These are phyloP conservation scores for Orbilia quercus DNA, from an alignment of 2,329 filamentous ascomycete species.

Conservation along the genomic window DNA sequence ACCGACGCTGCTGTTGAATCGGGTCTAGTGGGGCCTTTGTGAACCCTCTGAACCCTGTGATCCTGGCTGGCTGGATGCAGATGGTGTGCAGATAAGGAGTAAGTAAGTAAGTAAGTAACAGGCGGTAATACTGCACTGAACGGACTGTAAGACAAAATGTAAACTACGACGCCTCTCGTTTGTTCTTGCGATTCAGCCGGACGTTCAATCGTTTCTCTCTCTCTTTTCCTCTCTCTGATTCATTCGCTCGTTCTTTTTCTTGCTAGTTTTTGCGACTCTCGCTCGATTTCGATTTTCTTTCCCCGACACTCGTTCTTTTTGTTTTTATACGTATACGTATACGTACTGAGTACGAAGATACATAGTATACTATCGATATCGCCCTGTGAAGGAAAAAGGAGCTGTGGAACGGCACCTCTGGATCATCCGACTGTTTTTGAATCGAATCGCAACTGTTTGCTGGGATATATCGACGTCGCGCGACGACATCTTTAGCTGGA, in stretches of 20 bases:
- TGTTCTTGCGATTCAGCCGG: conserved; percentile 27
- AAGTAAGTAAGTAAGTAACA: too few relatives aligned
- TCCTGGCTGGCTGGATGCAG: conserved; percentile 39
- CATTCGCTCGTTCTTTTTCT: conserved; percentile 49
- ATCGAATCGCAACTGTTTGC: conserved; percentile 17
- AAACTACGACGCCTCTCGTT: conserved; percentile 30
- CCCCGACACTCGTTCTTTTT: conserved; percentile 30
- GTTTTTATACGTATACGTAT: too few relatives aligned
- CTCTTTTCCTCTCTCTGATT: conserved; percentile 24
- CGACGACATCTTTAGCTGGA: conserved; percentile 17
- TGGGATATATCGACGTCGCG: conserved; percentile 21
- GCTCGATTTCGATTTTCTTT: conserved; percentile 18
- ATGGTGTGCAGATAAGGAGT: conserved; percentile 54
- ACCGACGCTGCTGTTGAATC: conserved; percentile 28
- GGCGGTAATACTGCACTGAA: conserved; percentile 36
- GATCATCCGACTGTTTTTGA: conserved; percentile 29
- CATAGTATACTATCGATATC: too few relatives aligned
- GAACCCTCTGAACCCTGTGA: too few relatives aligned
- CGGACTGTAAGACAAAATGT: conserved; percentile 12
- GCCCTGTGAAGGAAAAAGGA: conserved; percentile 43
- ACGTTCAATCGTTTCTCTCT: conserved; percentile 29
- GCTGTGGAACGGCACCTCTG: conserved; percentile 53
- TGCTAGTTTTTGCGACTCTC: conserved; percentile 18
- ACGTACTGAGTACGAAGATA: conserved; percentile 49
- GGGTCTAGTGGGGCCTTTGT: conserved; percentile 39